These are phyloP conservation scores for Aspergillus conjunctus DNA, from an alignment of 495 filamentous ascomycete species.

Conservation along the genomic window DNA sequence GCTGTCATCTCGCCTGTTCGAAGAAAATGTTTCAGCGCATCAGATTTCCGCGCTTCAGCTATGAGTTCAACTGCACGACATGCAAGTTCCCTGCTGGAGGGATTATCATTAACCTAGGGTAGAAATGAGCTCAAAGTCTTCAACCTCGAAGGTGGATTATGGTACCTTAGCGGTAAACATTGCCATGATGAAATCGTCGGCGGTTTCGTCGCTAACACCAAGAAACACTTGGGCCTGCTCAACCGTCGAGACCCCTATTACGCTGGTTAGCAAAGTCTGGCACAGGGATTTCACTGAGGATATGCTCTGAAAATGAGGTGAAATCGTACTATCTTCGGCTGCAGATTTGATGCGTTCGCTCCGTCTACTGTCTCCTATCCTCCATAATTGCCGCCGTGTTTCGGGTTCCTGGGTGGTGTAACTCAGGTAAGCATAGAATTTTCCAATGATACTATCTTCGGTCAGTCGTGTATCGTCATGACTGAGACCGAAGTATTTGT, in stretches of 20 bases:
- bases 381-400: conserved; percentile 54
- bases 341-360: conserved; percentile 58
- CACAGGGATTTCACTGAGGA: background rate
- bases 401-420: conserved; percentile 51
- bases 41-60: conserved; percentile 56
- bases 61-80: conserved; percentile 59
- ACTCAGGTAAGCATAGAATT: conserved; percentile 55
- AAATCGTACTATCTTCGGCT: conserved; percentile 54
- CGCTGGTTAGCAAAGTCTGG: conserved; percentile 15
- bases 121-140: conserved; percentile 5
- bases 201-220: conserved; percentile 49
- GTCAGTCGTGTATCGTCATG: conserved; percentile 39
- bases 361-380: conserved; percentile 54
- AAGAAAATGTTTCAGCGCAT: conserved; percentile 55
- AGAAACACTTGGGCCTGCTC: conserved; percentile 64
- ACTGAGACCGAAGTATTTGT: conserved; percentile 53
- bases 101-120: conserved; percentile 48
- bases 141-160: background rate
- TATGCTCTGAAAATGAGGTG: background rate
- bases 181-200: conserved; percentile 62
- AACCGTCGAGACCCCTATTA: conserved; percentile 57
- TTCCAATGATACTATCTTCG: conserved; percentile 60
- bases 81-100: conserved; percentile 49
- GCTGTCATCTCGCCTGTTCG: conserved; percentile 53
- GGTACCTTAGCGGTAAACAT: conserved; percentile 60